Conservation (phyloP, 441 rosid species). For the Caryocar brasiliense region DNA sequence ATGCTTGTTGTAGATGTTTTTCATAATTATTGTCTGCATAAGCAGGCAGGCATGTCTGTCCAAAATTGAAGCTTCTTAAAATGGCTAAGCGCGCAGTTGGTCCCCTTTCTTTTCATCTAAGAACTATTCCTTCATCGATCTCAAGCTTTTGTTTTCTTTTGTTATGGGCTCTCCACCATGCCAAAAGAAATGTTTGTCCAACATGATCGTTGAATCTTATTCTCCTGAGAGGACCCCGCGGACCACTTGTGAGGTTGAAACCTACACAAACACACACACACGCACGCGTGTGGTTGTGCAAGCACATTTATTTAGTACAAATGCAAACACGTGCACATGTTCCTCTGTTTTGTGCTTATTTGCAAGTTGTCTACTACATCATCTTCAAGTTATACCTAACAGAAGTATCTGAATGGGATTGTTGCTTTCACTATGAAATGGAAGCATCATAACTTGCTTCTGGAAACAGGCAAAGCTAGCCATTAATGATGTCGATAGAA, state of each 20-base stretch:
- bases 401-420: too few relatives aligned
- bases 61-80: conserved; percentile 8
- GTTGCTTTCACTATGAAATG: background rate
- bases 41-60: conserved; percentile 19
- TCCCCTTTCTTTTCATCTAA: conserved; percentile 17
- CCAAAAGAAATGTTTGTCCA: conserved; percentile 16
- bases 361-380: conserved; percentile 3
- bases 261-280: too few relatives aligned
- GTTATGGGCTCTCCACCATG: conserved; percentile 42
- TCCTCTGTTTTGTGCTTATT: background rate
- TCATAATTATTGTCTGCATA: too few relatives aligned
- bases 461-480: too few relatives aligned
- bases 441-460: background rate
- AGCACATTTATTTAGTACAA: conserved; percentile 4
- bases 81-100: conserved; percentile 11
- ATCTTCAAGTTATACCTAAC: too few relatives aligned
- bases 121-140: conserved; percentile 27
- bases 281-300: conserved; percentile 15
- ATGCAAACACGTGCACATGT: conserved; percentile 6
- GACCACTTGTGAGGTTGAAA: conserved; percentile 30
- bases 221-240: conserved; percentile 32
- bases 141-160: conserved; percentile 20
- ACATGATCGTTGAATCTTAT: conserved; percentile 40
- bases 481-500: too few relatives aligned
- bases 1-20: too few relatives aligned